Base-by-base conservation (phyloP, 2,329 filamentous ascomycete genomes). In the Aureobasidium zeae region DNA sequence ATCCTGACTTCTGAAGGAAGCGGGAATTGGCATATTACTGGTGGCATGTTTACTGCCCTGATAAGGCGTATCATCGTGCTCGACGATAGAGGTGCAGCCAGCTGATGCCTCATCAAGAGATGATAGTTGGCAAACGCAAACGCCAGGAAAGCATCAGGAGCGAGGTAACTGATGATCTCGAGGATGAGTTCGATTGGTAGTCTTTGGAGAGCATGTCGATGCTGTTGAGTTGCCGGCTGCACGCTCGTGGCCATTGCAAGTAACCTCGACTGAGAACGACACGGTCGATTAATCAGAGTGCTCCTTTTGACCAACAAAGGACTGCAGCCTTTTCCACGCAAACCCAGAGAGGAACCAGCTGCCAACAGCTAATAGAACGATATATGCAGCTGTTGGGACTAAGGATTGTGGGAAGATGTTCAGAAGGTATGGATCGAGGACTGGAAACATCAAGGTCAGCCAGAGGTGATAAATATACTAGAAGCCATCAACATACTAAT, bases 371-470 rank as follows among this genome's bases (percentile, higher is more conserved):
- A 94, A 72, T 3, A 74, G 52, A 3, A 72, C 54, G 43, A 93
- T 71, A 62, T 87, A 94, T 25, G 65, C 66, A 10, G 76, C 76
- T 2, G 83, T 89, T 15, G 84, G 79, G 16, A 83, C 56, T 12
- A 96, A 68, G 3, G 87, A 94, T 39, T 70, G 71, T 10, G 91
- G 91, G 41, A 96, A 71, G 12, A 87, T 57, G 65, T 93, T 91
- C 56, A 81, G 65, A 29, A 93, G 48, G 57, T 81, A 96, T 0
- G 87, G 87, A 61, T 96, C 91, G 17, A 98, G 75, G 55, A 95
- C 83, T 61, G 79, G 63, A 15, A n/a, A n/a, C n/a, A n/a, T n/a
- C 10, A 15, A 16, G 10, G 6, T 46, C 15, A 48, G 41, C 46
- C 10, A 48, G 6, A 24, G 10, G 5, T 21, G n/a, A 5, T 24